These are phyloP conservation scores for Rhizopogon vulgaris DNA, from an alignment of 768 basidiomycete genomes.

Conservation along the genomic window DNA sequence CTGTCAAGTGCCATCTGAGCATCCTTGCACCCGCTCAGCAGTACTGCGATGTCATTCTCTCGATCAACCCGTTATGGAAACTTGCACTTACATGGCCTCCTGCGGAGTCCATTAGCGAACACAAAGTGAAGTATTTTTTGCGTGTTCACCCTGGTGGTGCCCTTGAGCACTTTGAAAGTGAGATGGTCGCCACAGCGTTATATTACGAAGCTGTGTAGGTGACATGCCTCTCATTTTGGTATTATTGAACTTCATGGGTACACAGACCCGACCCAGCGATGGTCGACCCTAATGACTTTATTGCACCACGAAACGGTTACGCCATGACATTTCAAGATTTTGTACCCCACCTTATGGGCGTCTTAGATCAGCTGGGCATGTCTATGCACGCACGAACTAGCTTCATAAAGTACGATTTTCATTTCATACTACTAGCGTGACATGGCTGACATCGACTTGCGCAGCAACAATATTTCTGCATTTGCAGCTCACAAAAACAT, in stretches of 20 bases:
- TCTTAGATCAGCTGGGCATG: slow-evolving; percentile 82
- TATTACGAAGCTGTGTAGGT: slow-evolving; percentile 85
- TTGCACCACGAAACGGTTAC: slow-evolving; percentile 77
- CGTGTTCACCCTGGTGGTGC: slow-evolving; percentile 82
- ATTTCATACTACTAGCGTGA: background rate
- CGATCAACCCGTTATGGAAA: slow-evolving; percentile 70
- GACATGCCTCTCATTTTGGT: background rate
- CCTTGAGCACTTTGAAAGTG: slow-evolving; percentile 80
- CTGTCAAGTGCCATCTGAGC: slow-evolving; percentile 71
- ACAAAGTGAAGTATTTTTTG: slow-evolving; percentile 78
- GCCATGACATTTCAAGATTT: slow-evolving; percentile 82
- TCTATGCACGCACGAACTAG: slow-evolving; percentile 76
- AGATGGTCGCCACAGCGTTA: slow-evolving; percentile 70
- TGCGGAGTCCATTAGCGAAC: slow-evolving; percentile 58
- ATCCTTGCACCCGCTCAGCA: slow-evolving; percentile 68
- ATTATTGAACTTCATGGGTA: slow-evolving; percentile 2
- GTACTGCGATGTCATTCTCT: slow-evolving; percentile 74
- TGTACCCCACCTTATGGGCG: slow-evolving; percentile 71
- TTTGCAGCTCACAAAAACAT: slow-evolving; percentile 81
- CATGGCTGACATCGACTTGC: slow-evolving; percentile 1
- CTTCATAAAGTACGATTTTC: slow-evolving; percentile 61
- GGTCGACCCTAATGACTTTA: slow-evolving; percentile 73
- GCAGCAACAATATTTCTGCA: slow-evolving; percentile 68
- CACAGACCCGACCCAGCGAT: slow-evolving; percentile 71
- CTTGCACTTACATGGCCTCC: slow-evolving; percentile 74